Conservation (phyloP, 495 filamentous ascomycete genomes). For the Penicillium paradoxum region DNA sequence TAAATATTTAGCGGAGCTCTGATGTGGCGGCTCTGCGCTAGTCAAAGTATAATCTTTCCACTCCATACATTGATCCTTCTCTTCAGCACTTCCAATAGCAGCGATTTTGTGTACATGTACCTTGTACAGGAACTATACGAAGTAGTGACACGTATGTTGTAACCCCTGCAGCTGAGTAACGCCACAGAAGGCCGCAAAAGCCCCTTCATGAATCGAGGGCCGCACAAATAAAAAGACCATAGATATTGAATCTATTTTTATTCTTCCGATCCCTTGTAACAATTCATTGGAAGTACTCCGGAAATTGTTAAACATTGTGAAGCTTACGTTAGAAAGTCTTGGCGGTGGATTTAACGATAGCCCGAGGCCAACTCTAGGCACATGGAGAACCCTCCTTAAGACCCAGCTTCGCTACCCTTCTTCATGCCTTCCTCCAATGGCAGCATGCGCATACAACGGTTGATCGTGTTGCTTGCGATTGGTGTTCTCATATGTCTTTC, state of each 20-base stretch:
- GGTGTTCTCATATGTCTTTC: slow-evolving; percentile 32
- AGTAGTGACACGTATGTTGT: slow-evolving; percentile 1
- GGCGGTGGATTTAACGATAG: background rate
- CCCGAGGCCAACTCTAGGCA: background rate
- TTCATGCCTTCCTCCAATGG: slow-evolving; percentile 26
- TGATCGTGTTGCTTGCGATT: slow-evolving; percentile 29
- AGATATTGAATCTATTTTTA: background rate
- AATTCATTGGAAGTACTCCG: too few species aligned
- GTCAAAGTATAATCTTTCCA: too few species aligned
- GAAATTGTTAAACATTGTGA: background rate
- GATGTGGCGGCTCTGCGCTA: too few species aligned
- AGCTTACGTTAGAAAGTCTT: slow-evolving; percentile 9
- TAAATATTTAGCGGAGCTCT: too few species aligned
- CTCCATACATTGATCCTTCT: too few species aligned
- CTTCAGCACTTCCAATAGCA: too few species aligned
- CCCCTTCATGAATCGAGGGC: background rate
- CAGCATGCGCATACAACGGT: slow-evolving; percentile 40
- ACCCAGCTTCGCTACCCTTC: background rate
- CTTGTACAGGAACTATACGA: background rate
- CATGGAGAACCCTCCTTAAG: slow-evolving; percentile 4
- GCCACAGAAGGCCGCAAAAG: background rate
- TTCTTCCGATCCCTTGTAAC: background rate
- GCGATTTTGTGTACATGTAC: background rate
- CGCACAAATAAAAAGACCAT: background rate
- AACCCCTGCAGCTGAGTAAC: background rate